phyloP scores from a whole-genome alignment of 768 basidiomycete genomes.

The Boletus rubroflammeus region DNA sequence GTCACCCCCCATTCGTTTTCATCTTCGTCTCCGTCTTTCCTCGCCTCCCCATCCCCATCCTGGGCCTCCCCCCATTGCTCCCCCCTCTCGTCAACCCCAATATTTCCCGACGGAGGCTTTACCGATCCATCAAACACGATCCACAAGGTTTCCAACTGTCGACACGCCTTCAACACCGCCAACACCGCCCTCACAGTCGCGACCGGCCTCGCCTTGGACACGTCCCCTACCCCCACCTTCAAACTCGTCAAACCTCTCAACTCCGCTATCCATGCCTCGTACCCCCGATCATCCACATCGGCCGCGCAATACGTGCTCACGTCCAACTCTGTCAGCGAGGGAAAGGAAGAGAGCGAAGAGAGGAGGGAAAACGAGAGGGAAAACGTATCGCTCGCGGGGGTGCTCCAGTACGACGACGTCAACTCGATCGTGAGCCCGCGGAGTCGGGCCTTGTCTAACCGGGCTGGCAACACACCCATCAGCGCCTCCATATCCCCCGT shows the following conservation, averaged over 20 bases:
- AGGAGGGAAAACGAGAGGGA: constrained; percentile 15
- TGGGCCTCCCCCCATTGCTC: background rate
- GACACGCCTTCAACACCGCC: constrained; percentile 20
- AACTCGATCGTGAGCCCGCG: constrained; percentile 18
- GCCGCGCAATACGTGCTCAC: constrained; percentile 18
- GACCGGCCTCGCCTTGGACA: constrained; percentile 13
- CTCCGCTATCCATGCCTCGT: constrained; percentile 10
- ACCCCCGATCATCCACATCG: constrained; percentile 20
- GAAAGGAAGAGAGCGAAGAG: constrained; percentile 13
- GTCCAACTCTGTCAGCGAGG: constrained; percentile 16
- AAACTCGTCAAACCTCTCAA: constrained; percentile 13
- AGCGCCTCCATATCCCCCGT: constrained; percentile 14
- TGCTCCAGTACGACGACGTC: constrained; percentile 29
- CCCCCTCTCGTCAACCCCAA: background rate
- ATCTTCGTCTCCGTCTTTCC: background rate
- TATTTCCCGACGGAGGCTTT: background rate
- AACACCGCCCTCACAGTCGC: constrained; percentile 20
- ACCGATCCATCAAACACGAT: constrained; percentile 23
- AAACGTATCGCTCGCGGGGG: constrained; percentile 22
- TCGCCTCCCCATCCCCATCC: background rate
- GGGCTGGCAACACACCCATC: constrained; percentile 7
- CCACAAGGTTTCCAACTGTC: constrained; percentile 14
- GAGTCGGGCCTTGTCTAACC: constrained; percentile 10
- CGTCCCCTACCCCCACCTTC: constrained; percentile 20
- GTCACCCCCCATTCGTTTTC: constrained; percentile 18